Conservation (phyloP, 2,329 filamentous ascomycete genomes). For the Trichoderma afroharzianum region DNA sequence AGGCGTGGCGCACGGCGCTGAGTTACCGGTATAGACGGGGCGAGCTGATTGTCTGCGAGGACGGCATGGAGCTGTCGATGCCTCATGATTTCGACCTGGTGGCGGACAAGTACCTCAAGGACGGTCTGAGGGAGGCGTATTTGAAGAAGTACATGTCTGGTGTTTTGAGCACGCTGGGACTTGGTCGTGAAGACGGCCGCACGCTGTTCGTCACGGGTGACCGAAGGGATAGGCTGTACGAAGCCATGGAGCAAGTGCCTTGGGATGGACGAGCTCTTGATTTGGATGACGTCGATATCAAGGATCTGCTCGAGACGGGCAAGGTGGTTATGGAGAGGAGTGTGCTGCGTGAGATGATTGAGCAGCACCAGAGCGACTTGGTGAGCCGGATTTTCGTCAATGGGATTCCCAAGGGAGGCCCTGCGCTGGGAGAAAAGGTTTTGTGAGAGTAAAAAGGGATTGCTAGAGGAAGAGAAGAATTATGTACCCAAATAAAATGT, state of each 20-base stretch:
- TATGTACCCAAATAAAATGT: not conserved
- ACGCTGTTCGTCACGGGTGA: constrained; percentile 71
- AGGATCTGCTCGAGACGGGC: constrained; percentile 82
- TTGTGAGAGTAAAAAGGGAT: constrained; percentile 22
- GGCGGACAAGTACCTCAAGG: constrained; percentile 40
- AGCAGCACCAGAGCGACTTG: constrained; percentile 67
- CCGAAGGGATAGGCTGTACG: constrained; percentile 59
- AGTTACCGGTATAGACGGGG: constrained; percentile 86
- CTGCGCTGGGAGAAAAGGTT: constrained; percentile 39
- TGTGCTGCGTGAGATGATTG: constrained; percentile 73
- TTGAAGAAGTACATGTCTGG: constrained; percentile 60
- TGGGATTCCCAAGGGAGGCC: constrained; percentile 35
- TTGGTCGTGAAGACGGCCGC: constrained; percentile 64
- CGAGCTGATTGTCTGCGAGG: constrained; percentile 81
- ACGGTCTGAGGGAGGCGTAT: constrained; percentile 53
- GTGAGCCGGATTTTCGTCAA: constrained; percentile 45
- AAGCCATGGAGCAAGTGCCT: constrained; percentile 60
- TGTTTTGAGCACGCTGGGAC: constrained; percentile 67
- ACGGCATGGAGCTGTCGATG: constrained; percentile 65
- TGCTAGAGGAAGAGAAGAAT: not conserved
- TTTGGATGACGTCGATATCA: constrained; percentile 84
- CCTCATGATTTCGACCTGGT: constrained; percentile 48
- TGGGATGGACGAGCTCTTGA: constrained; percentile 67
- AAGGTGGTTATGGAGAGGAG: constrained; percentile 81
- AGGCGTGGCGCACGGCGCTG: constrained; percentile 90